These are phyloP conservation scores for Lepidopterella palustris DNA, from an alignment of 495 filamentous ascomycete species.

Conservation along the genomic window DNA sequence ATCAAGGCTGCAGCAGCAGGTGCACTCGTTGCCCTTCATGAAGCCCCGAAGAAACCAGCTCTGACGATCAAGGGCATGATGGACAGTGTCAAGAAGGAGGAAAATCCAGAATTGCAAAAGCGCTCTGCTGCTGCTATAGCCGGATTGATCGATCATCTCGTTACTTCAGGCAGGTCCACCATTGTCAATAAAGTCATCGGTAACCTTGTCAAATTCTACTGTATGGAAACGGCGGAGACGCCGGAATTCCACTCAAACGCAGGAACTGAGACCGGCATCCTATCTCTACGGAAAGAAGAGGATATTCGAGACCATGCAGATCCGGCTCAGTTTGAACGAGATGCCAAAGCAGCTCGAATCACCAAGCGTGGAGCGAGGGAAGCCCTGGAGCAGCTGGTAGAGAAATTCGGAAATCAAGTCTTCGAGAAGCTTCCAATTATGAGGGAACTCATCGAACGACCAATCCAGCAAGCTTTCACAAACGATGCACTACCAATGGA, in stretches of 20 bases:
- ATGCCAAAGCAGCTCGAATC: slow-evolving; percentile 78
- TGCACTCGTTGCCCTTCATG: slow-evolving; percentile 76
- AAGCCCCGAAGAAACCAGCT: slow-evolving; percentile 84
- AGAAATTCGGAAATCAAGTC: slow-evolving; percentile 67
- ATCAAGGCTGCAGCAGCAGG: slow-evolving; percentile 80
- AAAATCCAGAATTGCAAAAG: slow-evolving; percentile 81
- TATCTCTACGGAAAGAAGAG: slow-evolving; percentile 93
- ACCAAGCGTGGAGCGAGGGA: slow-evolving; percentile 90
- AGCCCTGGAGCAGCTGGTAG: slow-evolving; percentile 78
- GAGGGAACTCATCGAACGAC: slow-evolving; percentile 67
- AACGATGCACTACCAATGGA: slow-evolving; percentile 60
- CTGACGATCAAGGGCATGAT: slow-evolving; percentile 90
- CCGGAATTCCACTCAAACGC: slow-evolving; percentile 84
- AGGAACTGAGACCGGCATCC: slow-evolving; percentile 63
- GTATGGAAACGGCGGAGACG: slow-evolving; percentile 93
- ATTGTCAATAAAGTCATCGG: slow-evolving; percentile 89
- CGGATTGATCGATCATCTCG: slow-evolving; percentile 77
- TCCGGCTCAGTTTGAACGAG: slow-evolving; percentile 77
- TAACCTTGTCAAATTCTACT: slow-evolving; percentile 94
- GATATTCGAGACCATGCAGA: slow-evolving; percentile 89
- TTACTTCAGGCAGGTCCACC: slow-evolving; percentile 62
- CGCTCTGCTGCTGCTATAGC: slow-evolving; percentile 81
- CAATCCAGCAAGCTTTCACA: slow-evolving; percentile 66
- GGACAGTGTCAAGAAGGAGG: slow-evolving; percentile 95
- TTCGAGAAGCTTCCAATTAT: slow-evolving; percentile 77